phyloP scores from a whole-genome alignment of 768 basidiomycete species.

The Holtermanniella nyarrowii region DNA sequence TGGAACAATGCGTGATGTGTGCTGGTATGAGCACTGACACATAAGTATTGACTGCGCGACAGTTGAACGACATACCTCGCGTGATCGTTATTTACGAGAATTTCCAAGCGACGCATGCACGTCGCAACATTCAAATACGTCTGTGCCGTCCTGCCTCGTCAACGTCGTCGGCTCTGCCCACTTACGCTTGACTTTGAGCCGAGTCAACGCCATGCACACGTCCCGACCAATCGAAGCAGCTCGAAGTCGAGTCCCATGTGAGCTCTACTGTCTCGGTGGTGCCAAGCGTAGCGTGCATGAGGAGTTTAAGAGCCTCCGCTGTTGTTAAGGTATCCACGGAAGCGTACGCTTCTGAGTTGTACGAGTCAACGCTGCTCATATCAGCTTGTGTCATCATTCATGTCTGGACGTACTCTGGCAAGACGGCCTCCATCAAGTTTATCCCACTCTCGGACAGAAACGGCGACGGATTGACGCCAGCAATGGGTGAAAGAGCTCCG shows the following conservation, averaged over 20 bases:
- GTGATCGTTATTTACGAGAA: conserved; percentile 17
- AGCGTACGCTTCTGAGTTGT: too few relatives aligned
- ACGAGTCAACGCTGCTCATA: too few relatives aligned
- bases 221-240: conserved; percentile 10
- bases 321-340: too few relatives aligned
- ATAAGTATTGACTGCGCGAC: background rate
- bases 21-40: conserved; percentile 17
- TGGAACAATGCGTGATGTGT: conserved; percentile 33
- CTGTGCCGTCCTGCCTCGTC: background rate
- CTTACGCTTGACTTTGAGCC: conserved; percentile 11
- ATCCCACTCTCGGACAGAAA: too few relatives aligned
- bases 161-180: background rate
- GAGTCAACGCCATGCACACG: conserved; percentile 8
- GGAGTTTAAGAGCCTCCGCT: conserved; percentile 7
- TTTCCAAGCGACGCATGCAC: conserved; percentile 20
- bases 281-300: conserved; percentile 25
- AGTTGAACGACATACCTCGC: conserved; percentile 8
- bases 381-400: too few relatives aligned
- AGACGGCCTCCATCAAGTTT: too few relatives aligned
- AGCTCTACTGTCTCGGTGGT: conserved; percentile 13
- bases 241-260: conserved; percentile 15
- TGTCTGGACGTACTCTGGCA: too few relatives aligned
- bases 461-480: too few relatives aligned
- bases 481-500: too few relatives aligned
- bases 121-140: conserved; percentile 21